phyloP scores from a whole-genome alignment of 2,329 filamentous ascomycete species.

The Penicillium aurantiogriseum region DNA sequence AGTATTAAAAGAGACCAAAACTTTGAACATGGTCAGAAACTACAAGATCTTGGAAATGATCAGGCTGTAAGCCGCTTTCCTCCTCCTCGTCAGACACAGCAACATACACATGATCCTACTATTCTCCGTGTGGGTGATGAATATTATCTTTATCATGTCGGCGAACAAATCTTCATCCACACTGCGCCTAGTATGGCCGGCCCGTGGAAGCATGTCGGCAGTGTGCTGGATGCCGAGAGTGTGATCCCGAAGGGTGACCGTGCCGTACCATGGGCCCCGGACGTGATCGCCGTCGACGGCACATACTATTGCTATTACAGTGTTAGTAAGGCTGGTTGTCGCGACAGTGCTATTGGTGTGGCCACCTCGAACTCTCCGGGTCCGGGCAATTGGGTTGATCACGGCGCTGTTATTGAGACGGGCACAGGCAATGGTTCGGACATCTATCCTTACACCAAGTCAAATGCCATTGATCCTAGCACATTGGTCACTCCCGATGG shows the following conservation, averaged over 20 bases:
- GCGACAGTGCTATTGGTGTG: constrained; percentile 62
- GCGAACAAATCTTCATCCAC: constrained; percentile 32
- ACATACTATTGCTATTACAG: constrained; percentile 66
- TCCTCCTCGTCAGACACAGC: constrained; percentile 23
- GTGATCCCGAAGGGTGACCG: constrained; percentile 36
- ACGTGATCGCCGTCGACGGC: constrained; percentile 55
- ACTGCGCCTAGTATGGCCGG: constrained; percentile 30
- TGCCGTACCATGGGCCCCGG: constrained; percentile 55
- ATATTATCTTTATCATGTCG: constrained; percentile 37
- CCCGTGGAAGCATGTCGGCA: constrained; percentile 32
- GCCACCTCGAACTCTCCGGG: constrained; percentile 48
- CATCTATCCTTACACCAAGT: constrained; percentile 40
- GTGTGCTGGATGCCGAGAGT: constrained; percentile 31
- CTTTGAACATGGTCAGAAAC: constrained; percentile 5
- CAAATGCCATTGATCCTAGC: constrained; percentile 62
- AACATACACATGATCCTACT: constrained; percentile 35
- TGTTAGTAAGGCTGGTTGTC: constrained; percentile 60
- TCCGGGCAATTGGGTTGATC: constrained; percentile 36
- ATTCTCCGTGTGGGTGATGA: constrained; percentile 28
- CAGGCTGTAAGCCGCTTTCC: constrained; percentile 14
- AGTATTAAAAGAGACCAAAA: constrained; percentile 12
- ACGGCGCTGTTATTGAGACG: constrained; percentile 37
- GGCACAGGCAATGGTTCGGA: constrained; percentile 31
- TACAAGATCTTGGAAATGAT: constrained; percentile 6
- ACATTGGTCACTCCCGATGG: constrained; percentile 43